These are phyloP conservation scores for Diaporthe sp. DNA, from an alignment of 2,329 filamentous ascomycete genomes.

Conservation along the genomic window DNA sequence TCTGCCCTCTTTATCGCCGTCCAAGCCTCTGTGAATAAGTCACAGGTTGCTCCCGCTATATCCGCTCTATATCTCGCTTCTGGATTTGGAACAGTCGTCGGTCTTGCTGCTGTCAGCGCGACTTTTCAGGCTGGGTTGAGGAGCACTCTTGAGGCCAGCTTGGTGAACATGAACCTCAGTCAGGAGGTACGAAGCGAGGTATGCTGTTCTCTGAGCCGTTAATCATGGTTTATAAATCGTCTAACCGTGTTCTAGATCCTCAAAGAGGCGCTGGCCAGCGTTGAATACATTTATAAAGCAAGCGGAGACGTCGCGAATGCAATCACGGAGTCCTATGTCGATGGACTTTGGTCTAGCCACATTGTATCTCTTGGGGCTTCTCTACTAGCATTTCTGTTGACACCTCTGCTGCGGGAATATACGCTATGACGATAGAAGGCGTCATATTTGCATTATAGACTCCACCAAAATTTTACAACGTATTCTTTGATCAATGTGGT, in stretches of 20 bases:
- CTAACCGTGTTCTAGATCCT: conserved; percentile 42
- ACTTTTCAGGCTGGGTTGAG: conserved; percentile 44
- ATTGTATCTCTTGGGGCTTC: conserved; percentile 45
- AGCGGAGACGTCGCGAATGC: conserved; percentile 41
- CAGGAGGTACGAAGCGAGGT: conserved; percentile 39
- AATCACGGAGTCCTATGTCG: conserved; percentile 46
- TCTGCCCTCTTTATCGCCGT: conserved; percentile 55
- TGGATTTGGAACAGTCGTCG: conserved; percentile 51
- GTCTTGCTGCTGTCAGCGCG: conserved; percentile 51
- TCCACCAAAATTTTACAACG: neutral
- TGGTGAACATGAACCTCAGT: conserved; percentile 40
- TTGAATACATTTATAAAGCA: conserved; percentile 45
- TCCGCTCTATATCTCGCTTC: conserved; percentile 52
- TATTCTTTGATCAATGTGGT: neutral
- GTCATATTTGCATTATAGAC: neutral
- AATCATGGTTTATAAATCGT: neutral
- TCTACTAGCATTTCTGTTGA: conserved; percentile 39
- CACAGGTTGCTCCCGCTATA: conserved; percentile 52
- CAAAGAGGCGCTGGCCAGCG: conserved; percentile 44
- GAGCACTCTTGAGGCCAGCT: conserved; percentile 35
- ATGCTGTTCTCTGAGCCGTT: too few species aligned
- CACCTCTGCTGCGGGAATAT: conserved; percentile 43
- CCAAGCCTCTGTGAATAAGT: conserved; percentile 50
- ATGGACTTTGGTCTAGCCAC: conserved; percentile 48
- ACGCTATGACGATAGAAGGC: conserved; percentile 31